phyloP scores from a whole-genome alignment of 176 grass and related monocot genomes.

The Ensete glaucum region DNA sequence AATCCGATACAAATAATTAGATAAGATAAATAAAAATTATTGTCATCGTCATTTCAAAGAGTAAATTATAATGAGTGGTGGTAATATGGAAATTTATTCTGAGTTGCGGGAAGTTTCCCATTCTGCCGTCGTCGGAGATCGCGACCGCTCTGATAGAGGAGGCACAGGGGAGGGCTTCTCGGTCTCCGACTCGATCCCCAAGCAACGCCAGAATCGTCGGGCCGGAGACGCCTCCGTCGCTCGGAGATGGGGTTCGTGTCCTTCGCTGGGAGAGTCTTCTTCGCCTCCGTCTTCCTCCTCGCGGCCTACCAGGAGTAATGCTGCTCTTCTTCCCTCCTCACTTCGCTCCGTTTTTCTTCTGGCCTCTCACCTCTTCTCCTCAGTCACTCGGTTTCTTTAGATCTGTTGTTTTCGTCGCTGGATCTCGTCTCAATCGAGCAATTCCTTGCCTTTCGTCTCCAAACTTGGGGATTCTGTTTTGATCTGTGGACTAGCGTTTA shows the following conservation, averaged over 20 bases:
- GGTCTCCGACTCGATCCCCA: not conserved
- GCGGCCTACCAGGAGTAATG: conserved; percentile 67
- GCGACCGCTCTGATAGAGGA: not conserved
- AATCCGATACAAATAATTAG: too few relatives aligned
- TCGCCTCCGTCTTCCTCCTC: conserved; percentile 75
- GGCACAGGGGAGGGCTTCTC: not conserved
- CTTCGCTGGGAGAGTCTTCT: conserved; percentile 66
- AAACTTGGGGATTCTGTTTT: not conserved
- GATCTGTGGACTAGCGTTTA: not conserved
- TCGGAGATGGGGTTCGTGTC: conserved; percentile 53
- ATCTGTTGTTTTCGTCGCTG: conserved; percentile 16
- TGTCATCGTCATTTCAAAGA: too few relatives aligned
- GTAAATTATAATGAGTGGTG: not conserved
- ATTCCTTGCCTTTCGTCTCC: not conserved
- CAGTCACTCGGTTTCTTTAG: not conserved
- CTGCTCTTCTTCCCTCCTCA: not conserved
- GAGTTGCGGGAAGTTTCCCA: not conserved
- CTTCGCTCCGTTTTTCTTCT: not conserved
- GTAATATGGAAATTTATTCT: not conserved
- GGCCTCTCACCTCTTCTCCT: not conserved
- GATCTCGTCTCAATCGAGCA: not conserved
- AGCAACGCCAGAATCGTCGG: not conserved
- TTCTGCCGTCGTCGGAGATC: not conserved
- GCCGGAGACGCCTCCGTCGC: not conserved
- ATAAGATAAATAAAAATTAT: too few relatives aligned